Percentiles rank a stretch among this genome's conserved stretches.
Conservation (phyloP, 1,284 basidiomycete species). For the Cystobasidium slooffiae region DNA sequence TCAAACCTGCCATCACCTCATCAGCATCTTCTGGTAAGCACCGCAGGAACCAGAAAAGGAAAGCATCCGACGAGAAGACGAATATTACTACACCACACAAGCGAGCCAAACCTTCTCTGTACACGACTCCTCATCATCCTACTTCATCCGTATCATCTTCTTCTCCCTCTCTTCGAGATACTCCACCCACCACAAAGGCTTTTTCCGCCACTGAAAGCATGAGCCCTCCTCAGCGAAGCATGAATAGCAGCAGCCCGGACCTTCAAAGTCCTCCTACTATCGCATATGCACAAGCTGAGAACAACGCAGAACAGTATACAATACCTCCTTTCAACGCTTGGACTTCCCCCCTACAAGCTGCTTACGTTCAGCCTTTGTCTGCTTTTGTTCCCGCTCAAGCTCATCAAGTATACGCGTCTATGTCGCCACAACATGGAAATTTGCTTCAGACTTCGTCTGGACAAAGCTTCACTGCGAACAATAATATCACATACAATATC, state of each 20-base stretch:
- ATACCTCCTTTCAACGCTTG: slow-evolving; percentile 20
- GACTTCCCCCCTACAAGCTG: not conserved
- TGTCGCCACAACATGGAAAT: not conserved
- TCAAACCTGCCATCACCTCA: not conserved
- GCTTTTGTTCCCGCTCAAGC: slow-evolving; percentile 22
- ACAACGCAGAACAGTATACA: not conserved
- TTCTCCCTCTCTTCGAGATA: not conserved
- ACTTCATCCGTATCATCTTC: not conserved
- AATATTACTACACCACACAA: not conserved
- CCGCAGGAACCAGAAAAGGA: slow-evolving; percentile 8
- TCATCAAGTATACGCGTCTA: not conserved
- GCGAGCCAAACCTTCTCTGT: slow-evolving; percentile 3
- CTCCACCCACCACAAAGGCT: not conserved
- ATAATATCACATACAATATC: slow-evolving; percentile 12
- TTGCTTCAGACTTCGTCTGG: not conserved
- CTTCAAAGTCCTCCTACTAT: not conserved
- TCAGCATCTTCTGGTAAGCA: not conserved
- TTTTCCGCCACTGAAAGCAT: slow-evolving; percentile 3
- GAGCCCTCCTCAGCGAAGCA: not conserved
- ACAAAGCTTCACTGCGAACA: slow-evolving; percentile 12
- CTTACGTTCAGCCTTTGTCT: slow-evolving; percentile 9
- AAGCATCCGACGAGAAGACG: not conserved
- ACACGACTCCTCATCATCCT: not conserved
- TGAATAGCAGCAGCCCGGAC: slow-evolving; percentile 1
- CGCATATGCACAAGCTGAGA: not conserved